Evolutionary conservation across 2,329 filamentous ascomycete genomes (phyloP).

Genomic region (Clarireedia homoeocarpa): DNA sequence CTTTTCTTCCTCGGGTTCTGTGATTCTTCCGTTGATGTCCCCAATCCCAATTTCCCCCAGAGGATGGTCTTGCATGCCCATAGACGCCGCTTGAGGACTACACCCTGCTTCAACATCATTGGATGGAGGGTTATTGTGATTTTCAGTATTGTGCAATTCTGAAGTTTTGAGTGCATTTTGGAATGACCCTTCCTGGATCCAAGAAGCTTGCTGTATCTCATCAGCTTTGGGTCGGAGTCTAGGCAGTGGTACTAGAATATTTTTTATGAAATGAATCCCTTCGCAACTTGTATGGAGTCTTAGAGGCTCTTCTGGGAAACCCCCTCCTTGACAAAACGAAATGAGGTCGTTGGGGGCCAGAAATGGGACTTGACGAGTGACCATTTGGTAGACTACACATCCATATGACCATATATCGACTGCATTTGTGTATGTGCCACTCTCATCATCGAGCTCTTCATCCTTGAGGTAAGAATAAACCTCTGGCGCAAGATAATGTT

Average conservation of each 20-base stretch:
- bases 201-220: neutral
- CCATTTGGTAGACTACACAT: neutral
- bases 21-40: too few relatives aligned
- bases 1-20: too few relatives aligned
- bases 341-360: neutral
- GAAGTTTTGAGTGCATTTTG: too few relatives aligned
- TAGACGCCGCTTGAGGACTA: too few relatives aligned
- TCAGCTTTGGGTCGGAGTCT: neutral
- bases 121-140: too few relatives aligned
- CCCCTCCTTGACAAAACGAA: neutral
- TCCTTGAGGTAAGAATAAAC: neutral
- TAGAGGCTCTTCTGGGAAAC: neutral
- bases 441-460: neutral
- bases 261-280: neutral
- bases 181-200: neutral
- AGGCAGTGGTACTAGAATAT: neutral
- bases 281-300: neutral
- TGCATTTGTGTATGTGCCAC: neutral
- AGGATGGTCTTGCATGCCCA: too few relatives aligned
- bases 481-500: slow-evolving; percentile 17
- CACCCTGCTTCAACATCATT: too few relatives aligned
- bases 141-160: too few relatives aligned
- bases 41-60: too few relatives aligned
- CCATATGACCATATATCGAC: neutral
- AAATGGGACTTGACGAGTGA: neutral